These are phyloP conservation scores for Tulasnella sp. DNA, from an alignment of 768 basidiomycete genomes.

Conservation along the genomic window DNA sequence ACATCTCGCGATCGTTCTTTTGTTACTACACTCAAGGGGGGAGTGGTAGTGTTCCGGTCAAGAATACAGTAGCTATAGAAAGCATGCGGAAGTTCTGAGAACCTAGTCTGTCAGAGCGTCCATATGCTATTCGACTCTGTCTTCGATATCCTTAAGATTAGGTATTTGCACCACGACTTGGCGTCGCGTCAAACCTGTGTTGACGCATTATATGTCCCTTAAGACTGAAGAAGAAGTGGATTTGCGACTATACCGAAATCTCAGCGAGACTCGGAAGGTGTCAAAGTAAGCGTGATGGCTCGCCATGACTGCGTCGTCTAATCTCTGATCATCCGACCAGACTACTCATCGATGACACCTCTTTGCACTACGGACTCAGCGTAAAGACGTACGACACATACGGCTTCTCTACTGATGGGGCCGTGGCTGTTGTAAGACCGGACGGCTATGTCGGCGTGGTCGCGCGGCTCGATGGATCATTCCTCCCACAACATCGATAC, in stretches of 20 bases:
- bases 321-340: conserved; percentile 30
- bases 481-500: neutral
- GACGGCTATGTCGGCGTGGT: conserved; percentile 60
- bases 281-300: conserved; percentile 38
- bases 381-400: conserved; percentile 52
- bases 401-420: conserved; percentile 44
- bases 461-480: conserved; percentile 38
- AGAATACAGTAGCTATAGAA: no score
- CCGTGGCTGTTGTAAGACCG: conserved; percentile 50
- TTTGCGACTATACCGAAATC: conserved; percentile 39
- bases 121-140: conserved; percentile 27
- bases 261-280: conserved; percentile 44
- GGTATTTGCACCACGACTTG: conserved; percentile 30
- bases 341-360: conserved; percentile 51
- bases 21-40: no score
- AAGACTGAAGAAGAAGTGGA: conserved; percentile 31
- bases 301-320: neutral
- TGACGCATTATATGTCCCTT: conserved; percentile 15
- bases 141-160: conserved; percentile 33
- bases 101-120: no score
- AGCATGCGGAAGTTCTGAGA: no score
- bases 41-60: no score
- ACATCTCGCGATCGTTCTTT: neutral
- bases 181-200: conserved; percentile 36
- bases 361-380: conserved; percentile 38